Conservation (phyloP, 805 yeast genomes). For the Schwanniomyces pseudopolymorphus region DNA sequence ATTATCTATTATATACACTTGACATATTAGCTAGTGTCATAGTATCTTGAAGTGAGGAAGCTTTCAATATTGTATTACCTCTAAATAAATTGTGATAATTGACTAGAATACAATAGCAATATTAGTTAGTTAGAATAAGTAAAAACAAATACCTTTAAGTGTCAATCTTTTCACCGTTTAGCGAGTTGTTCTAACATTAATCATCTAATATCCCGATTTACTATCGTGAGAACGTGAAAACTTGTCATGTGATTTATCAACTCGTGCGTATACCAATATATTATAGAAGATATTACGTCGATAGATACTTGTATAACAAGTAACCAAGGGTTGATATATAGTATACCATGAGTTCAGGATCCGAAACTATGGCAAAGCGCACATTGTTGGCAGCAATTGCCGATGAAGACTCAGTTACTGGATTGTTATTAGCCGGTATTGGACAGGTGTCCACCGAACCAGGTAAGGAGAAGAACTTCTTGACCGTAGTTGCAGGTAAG, state of each 20-base stretch:
- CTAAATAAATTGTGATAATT: no score
- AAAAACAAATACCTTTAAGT: no score
- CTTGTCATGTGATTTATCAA: neutral
- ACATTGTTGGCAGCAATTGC: constrained; percentile 90
- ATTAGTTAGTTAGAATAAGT: no score
- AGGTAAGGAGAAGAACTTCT: constrained; percentile 76
- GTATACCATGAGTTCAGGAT: constrained; percentile 24
- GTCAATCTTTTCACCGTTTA: no score
- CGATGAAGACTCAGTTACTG: constrained; percentile 97
- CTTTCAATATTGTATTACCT: no score
- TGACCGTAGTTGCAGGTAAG: constrained; percentile 70
- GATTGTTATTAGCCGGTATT: constrained; percentile 90
- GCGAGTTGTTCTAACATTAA: neutral
- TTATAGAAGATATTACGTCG: neutral
- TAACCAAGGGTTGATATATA: neutral
- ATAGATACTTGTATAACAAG: neutral
- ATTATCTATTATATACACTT: no score
- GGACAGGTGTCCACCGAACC: constrained; percentile 74
- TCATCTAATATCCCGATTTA: no score
- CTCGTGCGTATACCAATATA: neutral
- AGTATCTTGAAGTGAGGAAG: no score
- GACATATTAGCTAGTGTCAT: no score
- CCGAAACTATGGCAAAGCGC: constrained; percentile 60
- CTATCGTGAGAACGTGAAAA: neutral
- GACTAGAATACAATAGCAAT: no score